These are phyloP conservation scores for Globisporangium acanthophoron DNA, from an alignment of 352 stramenopile species.

Conservation along the genomic window DNA sequence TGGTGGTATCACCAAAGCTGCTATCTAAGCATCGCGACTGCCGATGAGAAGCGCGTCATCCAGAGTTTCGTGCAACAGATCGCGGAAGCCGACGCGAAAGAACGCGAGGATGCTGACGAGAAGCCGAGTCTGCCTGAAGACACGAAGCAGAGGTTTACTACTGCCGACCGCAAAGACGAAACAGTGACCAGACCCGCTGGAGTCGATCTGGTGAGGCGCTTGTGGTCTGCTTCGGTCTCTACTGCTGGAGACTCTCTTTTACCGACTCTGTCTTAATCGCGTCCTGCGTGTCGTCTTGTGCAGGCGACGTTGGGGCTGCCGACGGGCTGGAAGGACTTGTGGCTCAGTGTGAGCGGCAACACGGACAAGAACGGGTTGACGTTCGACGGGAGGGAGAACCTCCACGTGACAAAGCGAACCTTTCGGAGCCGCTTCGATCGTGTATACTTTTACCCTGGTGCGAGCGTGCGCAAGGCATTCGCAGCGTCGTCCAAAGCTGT, in stretches of 20 bases:
- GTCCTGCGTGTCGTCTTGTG: neutral
- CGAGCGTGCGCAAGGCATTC: slow-evolving; percentile 3
- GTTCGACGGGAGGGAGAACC: slow-evolving; percentile 61
- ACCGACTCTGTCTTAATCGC: neutral
- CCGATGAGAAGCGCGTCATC: slow-evolving; percentile 41
- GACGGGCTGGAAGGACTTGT: slow-evolving; percentile 59
- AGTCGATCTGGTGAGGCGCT: slow-evolving; percentile 18
- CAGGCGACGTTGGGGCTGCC: slow-evolving; percentile 45
- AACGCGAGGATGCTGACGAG: slow-evolving; percentile 4
- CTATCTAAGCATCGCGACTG: slow-evolving; percentile 28
- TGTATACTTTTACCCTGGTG: slow-evolving; percentile 56
- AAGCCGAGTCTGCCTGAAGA: neutral
- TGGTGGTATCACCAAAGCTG: slow-evolving; percentile 60
- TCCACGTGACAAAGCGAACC: slow-evolving; percentile 45
- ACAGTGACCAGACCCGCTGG: neutral
- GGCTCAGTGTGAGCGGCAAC: slow-evolving; percentile 55
- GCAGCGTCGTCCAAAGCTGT: slow-evolving; percentile 11
- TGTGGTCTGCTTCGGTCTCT: neutral
- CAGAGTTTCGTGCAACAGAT: slow-evolving; percentile 3
- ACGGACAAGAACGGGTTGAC: slow-evolving; percentile 74
- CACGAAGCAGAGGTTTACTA: neutral
- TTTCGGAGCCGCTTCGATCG: slow-evolving; percentile 72
- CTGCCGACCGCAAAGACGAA: neutral
- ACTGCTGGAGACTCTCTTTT: neutral
- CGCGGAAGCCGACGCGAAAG: neutral